Evolutionary conservation across 805 yeast genomes (phyloP).

Genomic region (Yamadazyma takamatsuzukensis): DNA sequence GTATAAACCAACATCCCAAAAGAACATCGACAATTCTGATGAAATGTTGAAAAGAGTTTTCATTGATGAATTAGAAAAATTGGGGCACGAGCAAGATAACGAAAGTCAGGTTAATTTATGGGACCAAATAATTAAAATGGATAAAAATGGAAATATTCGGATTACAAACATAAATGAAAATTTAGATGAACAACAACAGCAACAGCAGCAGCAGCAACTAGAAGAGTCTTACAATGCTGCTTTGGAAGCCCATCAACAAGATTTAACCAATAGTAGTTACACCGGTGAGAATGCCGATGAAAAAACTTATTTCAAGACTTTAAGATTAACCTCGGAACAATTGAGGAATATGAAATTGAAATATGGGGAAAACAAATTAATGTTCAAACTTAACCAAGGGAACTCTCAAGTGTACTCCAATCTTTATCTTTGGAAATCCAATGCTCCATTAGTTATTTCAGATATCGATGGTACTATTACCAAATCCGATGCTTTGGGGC

Average conservation of each 20-base stretch:
- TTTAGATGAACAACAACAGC: constrained; percentile 9
- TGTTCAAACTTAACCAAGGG: constrained; percentile 79
- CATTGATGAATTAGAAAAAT: constrained; percentile 59
- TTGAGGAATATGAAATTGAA: constrained; percentile 67
- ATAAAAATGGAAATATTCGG: constrained; percentile 64
- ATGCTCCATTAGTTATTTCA: constrained; percentile 88
- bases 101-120: constrained; percentile 22
- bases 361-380: constrained; percentile 74
- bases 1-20: constrained; percentile 76
- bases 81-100: constrained; percentile 12
- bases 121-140: constrained; percentile 45
- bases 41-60: constrained; percentile 68
- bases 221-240: constrained; percentile 18
- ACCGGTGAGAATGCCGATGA: constrained; percentile 15
- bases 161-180: constrained; percentile 49
- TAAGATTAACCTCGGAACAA: constrained; percentile 89
- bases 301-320: constrained; percentile 70
- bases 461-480: constrained; percentile 99
- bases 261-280: constrained; percentile 8
- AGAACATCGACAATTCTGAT: constrained; percentile 74
- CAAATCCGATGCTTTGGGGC: constrained; percentile 96
- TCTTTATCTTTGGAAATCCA: constrained; percentile 77
- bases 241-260: constrained; percentile 11
- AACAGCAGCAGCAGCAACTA: too few relatives aligned
- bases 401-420: constrained; percentile 71